A percentile compares a stretch with the other conserved stretches of the same genome.
Evolutionary conservation across 768 basidiomycete genomes (phyloP).

Genomic region (Sporobolomyces phaffii): DNA sequence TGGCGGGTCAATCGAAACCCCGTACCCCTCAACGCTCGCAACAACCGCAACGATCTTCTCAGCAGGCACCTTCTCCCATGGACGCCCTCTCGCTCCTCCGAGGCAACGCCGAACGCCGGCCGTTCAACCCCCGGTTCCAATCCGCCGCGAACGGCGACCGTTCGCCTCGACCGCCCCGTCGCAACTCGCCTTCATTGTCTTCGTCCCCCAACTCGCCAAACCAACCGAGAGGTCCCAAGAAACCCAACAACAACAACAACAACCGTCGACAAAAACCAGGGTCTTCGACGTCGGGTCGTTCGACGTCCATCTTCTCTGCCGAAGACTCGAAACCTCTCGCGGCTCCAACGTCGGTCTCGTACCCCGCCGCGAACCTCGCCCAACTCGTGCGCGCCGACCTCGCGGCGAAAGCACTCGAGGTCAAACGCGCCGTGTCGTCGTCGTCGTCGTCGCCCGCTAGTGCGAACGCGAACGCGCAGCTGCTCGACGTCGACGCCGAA

Average conservation of each 20-base stretch:
- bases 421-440: constrained; percentile 3
- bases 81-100: not conserved
- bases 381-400: constrained; percentile 17
- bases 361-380: constrained; percentile 12
- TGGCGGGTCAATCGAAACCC: too few relatives aligned
- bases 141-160: not conserved
- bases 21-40: too few relatives aligned
- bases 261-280: not conserved
- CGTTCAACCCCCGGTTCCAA: constrained; percentile 8
- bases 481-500: too few relatives aligned
- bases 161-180: not conserved
- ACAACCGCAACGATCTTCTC: too few relatives aligned
- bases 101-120: not conserved
- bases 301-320: not conserved
- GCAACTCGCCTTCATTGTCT: not conserved
- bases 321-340: constrained; percentile 11
- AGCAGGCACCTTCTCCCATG: not conserved
- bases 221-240: not conserved
- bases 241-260: not conserved
- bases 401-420: constrained; percentile 6
- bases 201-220: not conserved
- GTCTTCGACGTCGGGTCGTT: not conserved
- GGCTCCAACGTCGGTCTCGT: not conserved
- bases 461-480: constrained; percentile 16
- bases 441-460: too few relatives aligned